Conservation (phyloP, 495 filamentous ascomycete species). For the Penicillium herquei region DNA sequence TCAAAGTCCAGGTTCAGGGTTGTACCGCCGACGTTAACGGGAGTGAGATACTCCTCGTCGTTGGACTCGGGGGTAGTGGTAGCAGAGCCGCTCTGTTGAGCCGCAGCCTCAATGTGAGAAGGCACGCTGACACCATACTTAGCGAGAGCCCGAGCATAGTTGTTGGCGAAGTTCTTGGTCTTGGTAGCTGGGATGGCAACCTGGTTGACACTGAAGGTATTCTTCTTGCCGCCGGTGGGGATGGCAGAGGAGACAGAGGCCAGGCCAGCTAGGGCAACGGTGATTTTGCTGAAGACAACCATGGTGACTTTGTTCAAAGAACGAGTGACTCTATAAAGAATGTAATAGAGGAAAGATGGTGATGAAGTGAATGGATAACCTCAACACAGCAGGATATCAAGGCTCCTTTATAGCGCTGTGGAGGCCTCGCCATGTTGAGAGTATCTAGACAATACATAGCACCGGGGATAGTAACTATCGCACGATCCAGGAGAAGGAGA, state of each 20-base stretch:
- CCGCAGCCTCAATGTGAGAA: slow-evolving; percentile 39
- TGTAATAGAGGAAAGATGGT: slow-evolving; percentile 9
- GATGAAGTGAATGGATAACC: slow-evolving; percentile 12
- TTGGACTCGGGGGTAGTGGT: slow-evolving; percentile 52
- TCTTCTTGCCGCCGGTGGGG: slow-evolving; percentile 29
- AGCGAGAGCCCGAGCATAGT: slow-evolving; percentile 37
- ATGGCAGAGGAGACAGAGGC: slow-evolving; percentile 34
- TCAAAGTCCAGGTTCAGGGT: slow-evolving; percentile 69
- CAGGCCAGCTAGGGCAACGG: slow-evolving; percentile 30
- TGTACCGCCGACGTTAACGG: slow-evolving; percentile 63
- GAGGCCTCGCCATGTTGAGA: slow-evolving; percentile 1
- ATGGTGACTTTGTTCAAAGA: slow-evolving; percentile 28
- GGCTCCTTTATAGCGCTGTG: slow-evolving; percentile 24
- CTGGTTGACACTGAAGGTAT: slow-evolving; percentile 45
- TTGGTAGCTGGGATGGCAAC: slow-evolving; percentile 22
- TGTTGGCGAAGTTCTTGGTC: slow-evolving; percentile 39
- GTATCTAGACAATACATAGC: not conserved
- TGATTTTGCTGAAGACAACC: slow-evolving; percentile 44
- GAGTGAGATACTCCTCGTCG: slow-evolving; percentile 66
- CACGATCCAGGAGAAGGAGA: slow-evolving; percentile 17
- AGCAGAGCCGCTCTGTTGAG: slow-evolving; percentile 45
- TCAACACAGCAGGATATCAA: slow-evolving; percentile 11
- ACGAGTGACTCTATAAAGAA: slow-evolving; percentile 13
- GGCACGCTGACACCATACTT: slow-evolving; percentile 49
- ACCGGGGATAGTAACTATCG: slow-evolving; percentile 8